A percentile compares a stretch with the other conserved stretches of the same genome.
phyloP scores from a whole-genome alignment of 2,329 filamentous ascomycete species.

The Venturia oleaginea region DNA sequence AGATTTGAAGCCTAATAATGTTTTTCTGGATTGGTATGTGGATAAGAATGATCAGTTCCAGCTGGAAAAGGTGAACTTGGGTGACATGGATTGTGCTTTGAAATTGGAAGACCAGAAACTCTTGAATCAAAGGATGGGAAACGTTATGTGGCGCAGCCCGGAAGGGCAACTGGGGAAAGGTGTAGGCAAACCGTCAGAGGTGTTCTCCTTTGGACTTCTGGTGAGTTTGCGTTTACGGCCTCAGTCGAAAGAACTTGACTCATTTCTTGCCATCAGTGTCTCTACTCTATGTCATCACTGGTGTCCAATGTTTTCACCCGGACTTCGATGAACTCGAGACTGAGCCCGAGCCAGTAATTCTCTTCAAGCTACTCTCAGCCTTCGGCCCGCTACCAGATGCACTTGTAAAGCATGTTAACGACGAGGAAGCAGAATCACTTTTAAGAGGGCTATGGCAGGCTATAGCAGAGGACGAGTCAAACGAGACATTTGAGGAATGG shows the following conservation, averaged over 20 bases:
- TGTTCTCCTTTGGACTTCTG: conserved; percentile 32
- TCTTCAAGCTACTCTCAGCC: conserved; percentile 27
- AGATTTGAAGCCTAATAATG: conserved; percentile 35
- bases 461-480: conserved; percentile 18
- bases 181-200: conserved; percentile 28
- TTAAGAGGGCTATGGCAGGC: conserved; percentile 8
- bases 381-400: conserved; percentile 26
- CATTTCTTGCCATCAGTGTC: not conserved
- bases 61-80: conserved; percentile 27
- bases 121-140: conserved; percentile 25
- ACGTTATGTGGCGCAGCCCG: conserved; percentile 33
- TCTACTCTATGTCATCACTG: conserved; percentile 11
- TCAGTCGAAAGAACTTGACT: conserved; percentile 15
- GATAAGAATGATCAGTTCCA: conserved; percentile 25
- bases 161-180: conserved; percentile 29
- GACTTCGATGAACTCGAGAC: conserved; percentile 23
- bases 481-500: not conserved
- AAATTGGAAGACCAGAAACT: conserved; percentile 23
- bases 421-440: conserved; percentile 23
- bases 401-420: conserved; percentile 23
- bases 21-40: conserved; percentile 26
- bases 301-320: conserved; percentile 22
- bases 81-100: conserved; percentile 30
- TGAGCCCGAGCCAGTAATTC: conserved; percentile 25
- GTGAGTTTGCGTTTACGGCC: conserved; percentile 21